Evolutionary conservation across 2,329 filamentous ascomycete species (phyloP).

Genomic region (Cladosporium sp.): DNA sequence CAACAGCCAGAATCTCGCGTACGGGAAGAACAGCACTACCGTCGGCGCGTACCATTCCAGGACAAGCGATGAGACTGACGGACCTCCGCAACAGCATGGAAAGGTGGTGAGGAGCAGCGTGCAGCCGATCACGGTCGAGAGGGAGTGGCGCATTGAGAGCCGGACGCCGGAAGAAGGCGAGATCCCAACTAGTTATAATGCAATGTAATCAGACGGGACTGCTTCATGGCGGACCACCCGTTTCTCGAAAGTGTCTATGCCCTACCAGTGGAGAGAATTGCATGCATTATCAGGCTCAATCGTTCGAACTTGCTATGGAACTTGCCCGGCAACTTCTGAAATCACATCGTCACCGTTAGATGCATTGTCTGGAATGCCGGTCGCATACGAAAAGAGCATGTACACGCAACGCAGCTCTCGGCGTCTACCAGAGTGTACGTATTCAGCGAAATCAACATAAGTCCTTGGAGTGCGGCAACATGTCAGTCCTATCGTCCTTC

Average conservation of each 20-base stretch:
- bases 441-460: too few relatives aligned
- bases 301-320: background rate
- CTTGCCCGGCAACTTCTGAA: background rate
- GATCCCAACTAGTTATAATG: background rate
- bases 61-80: background rate
- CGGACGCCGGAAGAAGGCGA: background rate
- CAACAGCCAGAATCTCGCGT: conserved; percentile 6
- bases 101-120: background rate
- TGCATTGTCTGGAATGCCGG: background rate
- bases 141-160: conserved; percentile 4
- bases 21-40: conserved; percentile 6
- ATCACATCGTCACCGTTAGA: background rate
- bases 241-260: too few relatives aligned
- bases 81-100: background rate
- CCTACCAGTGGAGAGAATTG: background rate
- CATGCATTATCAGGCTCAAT: background rate
- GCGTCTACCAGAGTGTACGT: too few relatives aligned
- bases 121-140: conserved; percentile 1
- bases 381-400: too few relatives aligned
- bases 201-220: background rate
- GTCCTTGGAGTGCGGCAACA: too few relatives aligned
- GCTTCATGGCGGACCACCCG: too few relatives aligned
- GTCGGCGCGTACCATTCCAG: background rate
- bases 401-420: too few relatives aligned
- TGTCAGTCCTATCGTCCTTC: too few relatives aligned